phyloP scores from a whole-genome alignment of 768 basidiomycete species.

The Russula earlei region DNA sequence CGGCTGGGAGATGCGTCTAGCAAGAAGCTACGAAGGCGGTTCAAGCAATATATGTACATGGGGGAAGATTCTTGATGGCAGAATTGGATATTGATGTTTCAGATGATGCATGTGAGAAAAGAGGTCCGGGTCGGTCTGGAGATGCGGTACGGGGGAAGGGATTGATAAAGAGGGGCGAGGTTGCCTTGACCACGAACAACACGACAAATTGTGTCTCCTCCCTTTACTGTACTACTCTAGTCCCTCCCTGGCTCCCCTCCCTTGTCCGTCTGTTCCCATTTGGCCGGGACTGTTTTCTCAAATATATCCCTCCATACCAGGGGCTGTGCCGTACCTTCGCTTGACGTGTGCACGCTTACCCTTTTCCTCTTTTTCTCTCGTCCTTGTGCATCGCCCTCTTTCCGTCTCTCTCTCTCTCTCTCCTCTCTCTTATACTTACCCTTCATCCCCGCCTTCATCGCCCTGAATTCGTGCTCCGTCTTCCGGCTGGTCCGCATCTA shows the following conservation, averaged over 20 bases:
- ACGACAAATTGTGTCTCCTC: conserved; percentile 14
- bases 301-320: conserved; percentile 19
- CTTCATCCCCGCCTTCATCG: conserved; percentile 13
- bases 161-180: conserved; percentile 20
- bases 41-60: conserved; percentile 69
- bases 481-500: conserved; percentile 52
- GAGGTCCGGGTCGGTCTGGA: conserved; percentile 3
- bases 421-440: conserved; percentile 18
- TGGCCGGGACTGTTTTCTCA: conserved; percentile 6
- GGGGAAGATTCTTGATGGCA: conserved; percentile 22
- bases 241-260: too few relatives aligned
- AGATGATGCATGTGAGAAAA: conserved; percentile 9
- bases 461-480: conserved; percentile 15
- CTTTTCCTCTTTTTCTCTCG: conserved; percentile 17
- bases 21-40: conserved; percentile 49
- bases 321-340: conserved; percentile 8
- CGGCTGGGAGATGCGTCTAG: conserved; percentile 45
- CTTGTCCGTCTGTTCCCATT: conserved; percentile 13
- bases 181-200: conserved; percentile 49
- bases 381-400: conserved; percentile 1
- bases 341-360: conserved; percentile 9
- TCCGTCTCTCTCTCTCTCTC: conserved; percentile 4
- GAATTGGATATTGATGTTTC: conserved; percentile 6
- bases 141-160: conserved; percentile 16
- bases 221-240: conserved; percentile 10